These are phyloP conservation scores for Hyphopichia homilentoma DNA, from an alignment of 805 yeast species.

Conservation along the genomic window DNA sequence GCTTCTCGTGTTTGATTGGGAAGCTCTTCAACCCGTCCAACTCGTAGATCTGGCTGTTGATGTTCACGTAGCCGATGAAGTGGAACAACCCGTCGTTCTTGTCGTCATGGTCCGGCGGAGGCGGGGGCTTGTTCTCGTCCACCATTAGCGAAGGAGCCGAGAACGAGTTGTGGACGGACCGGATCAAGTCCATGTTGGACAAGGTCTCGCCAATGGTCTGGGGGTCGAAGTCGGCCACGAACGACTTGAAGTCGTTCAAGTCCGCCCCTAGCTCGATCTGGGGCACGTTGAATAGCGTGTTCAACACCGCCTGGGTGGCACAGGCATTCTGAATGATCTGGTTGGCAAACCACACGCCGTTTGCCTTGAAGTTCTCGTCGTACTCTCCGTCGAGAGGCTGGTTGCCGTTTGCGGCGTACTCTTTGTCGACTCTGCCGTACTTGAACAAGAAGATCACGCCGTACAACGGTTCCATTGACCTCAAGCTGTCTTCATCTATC, in stretches of 20 bases:
- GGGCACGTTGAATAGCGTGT: slow-evolving; percentile 41
- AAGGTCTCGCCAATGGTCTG: slow-evolving; percentile 59
- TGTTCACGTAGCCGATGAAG: slow-evolving; percentile 51
- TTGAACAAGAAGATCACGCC: slow-evolving; percentile 65
- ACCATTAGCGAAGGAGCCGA: slow-evolving; percentile 50
- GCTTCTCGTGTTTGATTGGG: slow-evolving; percentile 50
- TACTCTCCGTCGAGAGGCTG: slow-evolving; percentile 44
- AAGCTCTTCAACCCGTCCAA: slow-evolving; percentile 56
- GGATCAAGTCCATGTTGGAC: slow-evolving; percentile 53
- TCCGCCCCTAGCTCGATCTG: slow-evolving; percentile 46
- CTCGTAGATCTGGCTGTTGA: slow-evolving; percentile 49
- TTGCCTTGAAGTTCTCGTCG: slow-evolving; percentile 27
- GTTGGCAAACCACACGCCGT: slow-evolving; percentile 53
- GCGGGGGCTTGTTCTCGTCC: slow-evolving; percentile 34
- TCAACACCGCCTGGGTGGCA: slow-evolving; percentile 69
- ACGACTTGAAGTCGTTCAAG: slow-evolving; percentile 44
- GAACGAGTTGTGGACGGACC: slow-evolving; percentile 60
- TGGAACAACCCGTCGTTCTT: slow-evolving; percentile 56
- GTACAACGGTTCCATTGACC: slow-evolving; percentile 39
- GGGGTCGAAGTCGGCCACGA: slow-evolving; percentile 52
- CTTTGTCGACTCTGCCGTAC: slow-evolving; percentile 42
- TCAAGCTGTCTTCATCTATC: slow-evolving; percentile 43
- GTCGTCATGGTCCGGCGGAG: slow-evolving; percentile 20
- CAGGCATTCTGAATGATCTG: slow-evolving; percentile 68
- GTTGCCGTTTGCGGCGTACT: slow-evolving; percentile 21